Evolutionary conservation across 2,329 filamentous ascomycete genomes (phyloP), one percentile per base, ranked within the genome.

Genomic region (Neofusicoccum sp.): DNA sequence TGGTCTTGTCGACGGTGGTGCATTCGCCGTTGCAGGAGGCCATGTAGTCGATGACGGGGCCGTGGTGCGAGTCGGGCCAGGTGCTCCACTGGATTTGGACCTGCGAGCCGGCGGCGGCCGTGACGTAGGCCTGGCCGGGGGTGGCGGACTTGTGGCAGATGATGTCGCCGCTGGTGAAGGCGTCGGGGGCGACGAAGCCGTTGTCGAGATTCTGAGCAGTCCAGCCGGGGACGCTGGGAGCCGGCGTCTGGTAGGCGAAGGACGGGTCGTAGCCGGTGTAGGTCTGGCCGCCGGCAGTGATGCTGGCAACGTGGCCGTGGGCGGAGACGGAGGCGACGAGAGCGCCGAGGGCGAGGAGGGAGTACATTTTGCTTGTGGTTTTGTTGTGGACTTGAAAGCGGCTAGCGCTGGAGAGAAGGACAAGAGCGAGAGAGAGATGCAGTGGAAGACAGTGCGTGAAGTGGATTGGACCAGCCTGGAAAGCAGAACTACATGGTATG

Each of bases 11-110:
- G 41, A 67, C 65, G 6, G 65, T 63, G 51, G 69, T 71, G 65
- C 72, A 74, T 49, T 68, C 65, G 34, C 69, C 69, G 24, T 63
- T 66, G 69, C 71, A 73, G 11, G 67, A 65, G 45, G 74, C 73
- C 12, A 74, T 67, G 61, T 76, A 77, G 62, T 72, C 73, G 64
- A 77, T 68, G 61, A 76, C 70, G 30, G 74, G 74, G 5, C 75
- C 73, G 61, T 72, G 71, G 66, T 77, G 75, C 43, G 67, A 70
- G 14, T 68, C 69, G 58, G 74, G 73, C 73, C 73, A 64, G 58
- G 62, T 56, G 61, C 68, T 69, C 74, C 73, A 76, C 34, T 66
- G 63, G 54, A 76, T 70, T 6, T 68, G 67, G 5, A 75, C 63
- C 38, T 69, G 68, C 38, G 63, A 66, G n/a, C 73, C 73, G 6